These are phyloP conservation scores for Spinacia oleracea DNA, from an alignment of 179 eudicot genomes.

Conservation along the genomic window DNA sequence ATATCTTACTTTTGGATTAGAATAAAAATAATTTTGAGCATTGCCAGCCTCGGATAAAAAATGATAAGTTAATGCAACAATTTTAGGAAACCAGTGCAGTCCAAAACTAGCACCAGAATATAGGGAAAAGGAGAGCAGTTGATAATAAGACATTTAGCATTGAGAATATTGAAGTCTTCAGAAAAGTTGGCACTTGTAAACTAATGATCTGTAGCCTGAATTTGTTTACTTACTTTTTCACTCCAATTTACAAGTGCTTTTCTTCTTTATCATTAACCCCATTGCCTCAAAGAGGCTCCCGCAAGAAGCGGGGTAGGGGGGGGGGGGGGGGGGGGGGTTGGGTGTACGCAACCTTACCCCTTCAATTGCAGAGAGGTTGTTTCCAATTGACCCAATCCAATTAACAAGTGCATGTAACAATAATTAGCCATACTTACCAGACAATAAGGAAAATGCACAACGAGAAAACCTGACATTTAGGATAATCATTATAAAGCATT, in stretches of 20 bases:
- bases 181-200: background rate
- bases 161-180: background rate
- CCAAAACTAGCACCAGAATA: background rate
- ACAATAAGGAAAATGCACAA: background rate
- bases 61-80: background rate
- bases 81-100: background rate
- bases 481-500: background rate
- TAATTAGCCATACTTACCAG: background rate
- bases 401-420: background rate
- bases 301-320: no score
- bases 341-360: no score
- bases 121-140: background rate
- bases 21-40: background rate
- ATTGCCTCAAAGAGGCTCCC: no score
- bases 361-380: no score
- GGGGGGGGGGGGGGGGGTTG: no score
- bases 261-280: no score
- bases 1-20: background rate
- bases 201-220: background rate
- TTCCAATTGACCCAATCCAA: no score
- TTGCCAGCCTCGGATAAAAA: background rate
- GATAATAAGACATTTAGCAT: background rate
- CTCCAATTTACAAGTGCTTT: background rate
- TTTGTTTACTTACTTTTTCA: background rate
- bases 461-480: background rate